Evolutionary conservation across 2,329 filamentous ascomycete species (phyloP).

Genomic region (Onygenales sp.): DNA sequence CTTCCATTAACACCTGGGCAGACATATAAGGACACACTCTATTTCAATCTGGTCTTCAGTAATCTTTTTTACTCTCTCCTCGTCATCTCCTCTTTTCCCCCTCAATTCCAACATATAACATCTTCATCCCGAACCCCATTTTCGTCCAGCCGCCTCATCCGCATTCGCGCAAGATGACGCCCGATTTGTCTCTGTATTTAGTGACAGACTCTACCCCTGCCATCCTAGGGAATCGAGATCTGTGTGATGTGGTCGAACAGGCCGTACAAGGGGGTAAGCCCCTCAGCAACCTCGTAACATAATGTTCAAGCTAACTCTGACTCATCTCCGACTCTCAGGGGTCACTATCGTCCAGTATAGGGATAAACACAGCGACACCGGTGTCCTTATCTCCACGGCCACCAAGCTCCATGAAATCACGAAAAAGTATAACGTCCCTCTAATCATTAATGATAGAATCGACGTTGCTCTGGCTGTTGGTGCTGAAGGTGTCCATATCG

Average conservation of each 20-base stretch:
- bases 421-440: slow-evolving; percentile 56
- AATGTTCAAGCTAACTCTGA: background rate
- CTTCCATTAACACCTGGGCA: too few species aligned
- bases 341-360: slow-evolving; percentile 82
- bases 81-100: too few species aligned
- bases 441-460: slow-evolving; percentile 87
- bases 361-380: slow-evolving; percentile 75
- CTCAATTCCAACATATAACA: too few species aligned
- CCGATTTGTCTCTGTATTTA: slow-evolving; percentile 77
- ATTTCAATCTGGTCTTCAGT: too few species aligned
- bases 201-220: slow-evolving; percentile 88
- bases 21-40: too few species aligned
- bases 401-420: slow-evolving; percentile 64
- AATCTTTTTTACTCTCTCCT: too few species aligned
- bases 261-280: slow-evolving; percentile 61
- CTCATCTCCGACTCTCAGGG: slow-evolving; percentile 29
- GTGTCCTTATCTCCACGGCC: slow-evolving; percentile 59
- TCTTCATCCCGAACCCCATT: too few species aligned
- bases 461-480: slow-evolving; percentile 79
- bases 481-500: slow-evolving; percentile 87
- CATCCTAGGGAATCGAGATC: slow-evolving; percentile 63
- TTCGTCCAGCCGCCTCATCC: too few species aligned
- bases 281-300: background rate
- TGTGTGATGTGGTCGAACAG: slow-evolving; percentile 63
- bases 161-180: slow-evolving; percentile 17